A percentile compares a stretch with the other conserved stretches of the same genome.
Conservation (phyloP, 306 rosid genomes). For the Sophora flavescens region DNA sequence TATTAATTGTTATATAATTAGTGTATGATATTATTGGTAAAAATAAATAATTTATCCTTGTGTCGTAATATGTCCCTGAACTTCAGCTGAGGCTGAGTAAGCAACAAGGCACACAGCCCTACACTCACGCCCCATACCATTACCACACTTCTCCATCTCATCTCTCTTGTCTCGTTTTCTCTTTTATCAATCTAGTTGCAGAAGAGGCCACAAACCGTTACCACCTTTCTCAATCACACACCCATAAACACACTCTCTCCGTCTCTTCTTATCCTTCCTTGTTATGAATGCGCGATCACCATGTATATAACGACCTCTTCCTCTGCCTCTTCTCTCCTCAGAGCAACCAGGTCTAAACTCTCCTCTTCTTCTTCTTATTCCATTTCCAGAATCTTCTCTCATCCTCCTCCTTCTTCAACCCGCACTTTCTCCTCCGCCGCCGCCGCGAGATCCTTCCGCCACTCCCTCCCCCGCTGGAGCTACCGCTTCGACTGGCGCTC, state of each 20-base stretch:
- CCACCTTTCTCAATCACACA: constrained; percentile 15
- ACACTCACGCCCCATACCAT: constrained; percentile 49
- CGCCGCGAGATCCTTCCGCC: constrained; percentile 38
- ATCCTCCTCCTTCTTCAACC: constrained; percentile 32
- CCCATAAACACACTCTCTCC: not conserved
- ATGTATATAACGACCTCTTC: constrained; percentile 62
- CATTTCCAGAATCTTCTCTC: constrained; percentile 53
- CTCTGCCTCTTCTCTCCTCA: constrained; percentile 64
- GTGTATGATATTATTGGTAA: too few relatives aligned
- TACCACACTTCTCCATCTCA: not conserved
- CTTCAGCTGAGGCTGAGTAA: too few relatives aligned
- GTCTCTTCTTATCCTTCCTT: not conserved
- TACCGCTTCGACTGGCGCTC: constrained; percentile 67
- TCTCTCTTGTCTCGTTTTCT: not conserved
- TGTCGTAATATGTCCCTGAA: too few relatives aligned
- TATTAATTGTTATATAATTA: too few relatives aligned
- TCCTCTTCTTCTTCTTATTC: constrained; percentile 46
- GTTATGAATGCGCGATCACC: constrained; percentile 61
- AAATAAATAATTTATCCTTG: too few relatives aligned
- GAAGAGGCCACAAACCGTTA: constrained; percentile 13
- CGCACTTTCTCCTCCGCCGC: constrained; percentile 50
- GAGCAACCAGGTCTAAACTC: constrained; percentile 64
- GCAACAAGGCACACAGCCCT: constrained; percentile 50
- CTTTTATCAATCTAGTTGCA: constrained; percentile 1
- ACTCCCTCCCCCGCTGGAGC: constrained; percentile 63